Base-by-base conservation (phyloP, 148 eudicot genomes). In the Oxyria digyna region DNA sequence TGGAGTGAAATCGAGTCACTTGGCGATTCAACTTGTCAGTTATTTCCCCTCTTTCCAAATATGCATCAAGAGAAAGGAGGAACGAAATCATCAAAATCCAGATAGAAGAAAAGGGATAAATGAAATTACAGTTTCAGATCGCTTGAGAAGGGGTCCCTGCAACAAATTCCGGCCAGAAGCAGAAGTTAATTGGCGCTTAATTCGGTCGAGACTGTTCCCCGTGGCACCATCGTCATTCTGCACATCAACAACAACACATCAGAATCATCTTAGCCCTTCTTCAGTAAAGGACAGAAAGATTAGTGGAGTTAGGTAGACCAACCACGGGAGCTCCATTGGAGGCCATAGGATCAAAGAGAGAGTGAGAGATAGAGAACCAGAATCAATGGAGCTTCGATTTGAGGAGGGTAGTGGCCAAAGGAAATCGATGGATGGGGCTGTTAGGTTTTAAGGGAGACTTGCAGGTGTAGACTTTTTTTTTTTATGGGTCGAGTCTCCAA, bases 71-170 rank as follows among this genome's bases (percentile, higher is more conserved):
- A 32, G 4, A 21, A 14, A 33, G 69, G 29, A 66, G 46, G 27
- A 24, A 29, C 29, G 71, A 26, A 68, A 68, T n/a, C 55, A 26
- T 45, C 9, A 67, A 67, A 12, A 21, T 6, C 48, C 48, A 14
- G 0, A 43, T 26, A 21, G 8, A n/a, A 21, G 31, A 12, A 69
- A 48, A 69, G 62, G 40, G 62, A 50, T n/a, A 4, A 21, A 29
- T 29, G 71, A 37, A 14, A 38, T 23, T 86, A 93, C 98, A 67
- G 98, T 93, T 74, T 93, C 98, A 6, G 98, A 93, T 86, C 98
- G 91, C 73, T 93, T 93, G 15, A 87, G 85, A 64, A 93, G 95
- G 54, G 96, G 98, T 18, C 98, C 98, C 77, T 93, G 98, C 72
- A 93, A 77, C 12, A 93, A 65, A 80, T 79, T 85, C 33, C 90